phyloP scores from a whole-genome alignment of 768 basidiomycete genomes.

The Boletus speciosus region DNA sequence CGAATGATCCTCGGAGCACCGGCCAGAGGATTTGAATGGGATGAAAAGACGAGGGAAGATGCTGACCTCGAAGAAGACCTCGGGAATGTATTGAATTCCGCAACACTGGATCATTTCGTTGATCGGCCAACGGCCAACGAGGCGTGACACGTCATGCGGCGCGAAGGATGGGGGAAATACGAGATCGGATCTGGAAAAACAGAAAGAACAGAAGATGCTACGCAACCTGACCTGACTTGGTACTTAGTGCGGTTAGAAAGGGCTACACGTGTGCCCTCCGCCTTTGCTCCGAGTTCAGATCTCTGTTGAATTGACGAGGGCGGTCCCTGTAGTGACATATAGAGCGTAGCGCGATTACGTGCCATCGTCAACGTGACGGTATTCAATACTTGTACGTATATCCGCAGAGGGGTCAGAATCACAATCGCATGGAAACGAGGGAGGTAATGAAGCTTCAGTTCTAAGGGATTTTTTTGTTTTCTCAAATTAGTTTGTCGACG shows the following conservation, averaged over 20 bases:
- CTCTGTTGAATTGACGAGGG: background rate
- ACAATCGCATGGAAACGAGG: background rate
- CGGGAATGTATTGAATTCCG: background rate
- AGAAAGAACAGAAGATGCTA: background rate
- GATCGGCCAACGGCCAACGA: background rate
- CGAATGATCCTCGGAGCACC: background rate
- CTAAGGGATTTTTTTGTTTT: too few species aligned
- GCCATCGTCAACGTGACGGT: background rate
- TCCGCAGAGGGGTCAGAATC: background rate
- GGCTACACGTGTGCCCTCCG: background rate
- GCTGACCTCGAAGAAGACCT: slow-evolving; percentile 2
- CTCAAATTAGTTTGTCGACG: background rate
- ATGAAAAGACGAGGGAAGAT: background rate
- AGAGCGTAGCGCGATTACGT: background rate
- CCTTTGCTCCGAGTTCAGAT: background rate
- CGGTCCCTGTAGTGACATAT: background rate
- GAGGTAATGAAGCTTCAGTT: background rate
- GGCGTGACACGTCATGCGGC: background rate
- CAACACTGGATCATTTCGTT: background rate
- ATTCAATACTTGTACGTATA: background rate
- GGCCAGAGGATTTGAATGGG: background rate
- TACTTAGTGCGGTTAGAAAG: background rate
- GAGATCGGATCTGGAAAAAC: background rate
- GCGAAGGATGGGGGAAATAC: background rate
- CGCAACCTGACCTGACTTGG: background rate